Evolutionary conservation across 768 basidiomycete species (phyloP), one percentile per base, ranked within the genome.

Genomic region (Arthromyces matolae): DNA sequence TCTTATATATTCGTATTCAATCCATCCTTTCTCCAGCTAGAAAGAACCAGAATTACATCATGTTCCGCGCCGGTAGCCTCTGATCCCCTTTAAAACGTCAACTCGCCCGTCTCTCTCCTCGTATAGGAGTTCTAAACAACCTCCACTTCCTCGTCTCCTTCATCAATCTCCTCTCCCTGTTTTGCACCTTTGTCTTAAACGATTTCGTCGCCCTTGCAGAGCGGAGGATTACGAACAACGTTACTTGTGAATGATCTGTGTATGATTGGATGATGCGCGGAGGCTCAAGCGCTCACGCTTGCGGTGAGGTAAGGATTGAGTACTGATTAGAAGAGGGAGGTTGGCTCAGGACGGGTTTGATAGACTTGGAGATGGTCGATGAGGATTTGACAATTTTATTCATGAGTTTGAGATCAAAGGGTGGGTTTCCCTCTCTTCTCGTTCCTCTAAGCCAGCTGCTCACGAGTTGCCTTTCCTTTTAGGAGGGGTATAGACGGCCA

Each of bases 141-240:
- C 88, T 98, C 47, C 95, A 94, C 0, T 96, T 96, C 68, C 82
- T 92, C 5, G 87, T 98, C 47, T 94, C 95, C 0, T 98, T 98
- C 68, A 84, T 87, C 42, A 80, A 82, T 1, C 83, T 94, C n/a
- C 89, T 97, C 9, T 78, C 81, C 29, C 91, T 97, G 37, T 95
- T 97, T 69, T 77, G 91, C 19, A 73, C 80, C 45, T 96, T 96
- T 63, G 79, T 97, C 40, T 65, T 71, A 34, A 84, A 80, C 56
- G 89, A 94, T 58, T 70, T 62, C 44, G 55, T 53, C 45, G 42
- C 61, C n/a, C n/a, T n/a, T n/a, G n/a, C n/a, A n/a, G n/a, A n/a
- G n/a, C n/a, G n/a, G n/a, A n/a, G n/a, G n/a, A n/a, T n/a, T n/a
- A n/a, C n/a, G n/a, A n/a, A n/a, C n/a, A n/a, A n/a, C n/a, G n/a